Evolutionary conservation across 2,329 filamentous ascomycete genomes (phyloP).

Genomic region (Ascomycota sp.): DNA sequence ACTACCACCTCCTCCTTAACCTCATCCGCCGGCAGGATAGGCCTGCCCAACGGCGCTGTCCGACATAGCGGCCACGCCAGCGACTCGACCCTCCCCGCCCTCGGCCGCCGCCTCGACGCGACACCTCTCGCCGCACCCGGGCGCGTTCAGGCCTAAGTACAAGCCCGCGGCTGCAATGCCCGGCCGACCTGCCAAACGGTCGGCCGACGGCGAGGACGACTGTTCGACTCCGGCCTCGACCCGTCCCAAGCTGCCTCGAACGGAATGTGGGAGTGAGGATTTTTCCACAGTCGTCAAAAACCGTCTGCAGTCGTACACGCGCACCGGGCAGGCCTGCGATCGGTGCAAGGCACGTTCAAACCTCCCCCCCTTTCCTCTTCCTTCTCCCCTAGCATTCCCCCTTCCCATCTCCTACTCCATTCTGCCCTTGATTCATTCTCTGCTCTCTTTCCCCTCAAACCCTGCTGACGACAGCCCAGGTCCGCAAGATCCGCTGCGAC

Average conservation of each 20-base stretch:
- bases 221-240: constrained; percentile 6
- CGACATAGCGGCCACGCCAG: neutral
- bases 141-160: neutral
- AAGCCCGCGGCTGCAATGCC: constrained; percentile 4
- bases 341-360: constrained; percentile 50
- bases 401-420: too few relatives aligned
- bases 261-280: constrained; percentile 26
- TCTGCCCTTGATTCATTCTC: too few relatives aligned
- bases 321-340: constrained; percentile 73
- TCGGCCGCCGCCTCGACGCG: constrained; percentile 2
- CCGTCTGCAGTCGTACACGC: constrained; percentile 31
- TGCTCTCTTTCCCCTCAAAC: too few relatives aligned
- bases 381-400: too few relatives aligned
- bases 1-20: neutral
- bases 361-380: constrained; percentile 1
- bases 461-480: constrained; percentile 18
- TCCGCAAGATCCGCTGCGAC: constrained; percentile 78
- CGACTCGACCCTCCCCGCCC: constrained; percentile 1
- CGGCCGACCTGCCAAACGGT: constrained; percentile 13
- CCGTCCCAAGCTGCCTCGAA: constrained; percentile 28
- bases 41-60: neutral
- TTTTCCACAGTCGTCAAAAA: constrained; percentile 36
- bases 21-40: neutral
- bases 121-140: constrained; percentile 2
- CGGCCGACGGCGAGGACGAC: constrained; percentile 17